A percentile compares a stretch with the other conserved stretches of the same genome.
Conservation (phyloP, 805 yeast species). For the Starmerella ratchasimensis region DNA sequence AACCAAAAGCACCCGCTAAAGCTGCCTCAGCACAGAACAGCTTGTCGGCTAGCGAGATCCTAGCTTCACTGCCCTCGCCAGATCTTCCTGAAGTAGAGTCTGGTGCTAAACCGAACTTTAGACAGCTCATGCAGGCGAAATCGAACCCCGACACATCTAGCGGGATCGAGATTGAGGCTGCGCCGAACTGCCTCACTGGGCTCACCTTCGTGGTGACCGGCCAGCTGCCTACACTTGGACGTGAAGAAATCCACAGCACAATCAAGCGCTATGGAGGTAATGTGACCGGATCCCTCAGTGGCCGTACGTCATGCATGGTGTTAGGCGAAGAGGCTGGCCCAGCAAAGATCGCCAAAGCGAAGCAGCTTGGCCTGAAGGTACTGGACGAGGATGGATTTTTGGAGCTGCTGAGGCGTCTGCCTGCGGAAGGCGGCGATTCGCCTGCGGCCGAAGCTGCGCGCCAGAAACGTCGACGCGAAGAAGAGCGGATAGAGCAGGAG, state of each 20-base stretch:
- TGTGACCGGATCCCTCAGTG: conserved; percentile 67
- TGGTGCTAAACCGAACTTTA: conserved; percentile 39
- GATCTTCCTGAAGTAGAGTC: conserved; percentile 40
- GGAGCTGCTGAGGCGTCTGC: conserved; percentile 62
- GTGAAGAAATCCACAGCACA: conserved; percentile 58
- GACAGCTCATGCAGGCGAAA: conserved; percentile 36
- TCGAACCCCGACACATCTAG: background rate
- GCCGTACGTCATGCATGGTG: conserved; percentile 77
- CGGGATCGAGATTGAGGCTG: conserved; percentile 44
- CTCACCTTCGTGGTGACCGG: conserved; percentile 91
- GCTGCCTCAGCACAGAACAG: background rate
- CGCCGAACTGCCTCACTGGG: conserved; percentile 76
- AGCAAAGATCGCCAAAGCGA: conserved; percentile 72
- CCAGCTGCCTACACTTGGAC: conserved; percentile 59
- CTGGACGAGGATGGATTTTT: conserved; percentile 79
- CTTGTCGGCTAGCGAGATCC: conserved; percentile 39
- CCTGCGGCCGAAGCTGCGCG: conserved; percentile 61
- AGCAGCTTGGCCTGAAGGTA: conserved; percentile 58
- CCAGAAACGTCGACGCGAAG: conserved; percentile 46
- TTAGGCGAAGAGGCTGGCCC: conserved; percentile 96
- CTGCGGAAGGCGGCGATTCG: conserved; percentile 85
- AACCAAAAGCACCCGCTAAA: background rate
- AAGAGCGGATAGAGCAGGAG: conserved; percentile 41
- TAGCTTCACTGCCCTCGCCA: conserved; percentile 61
- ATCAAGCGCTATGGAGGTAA: conserved; percentile 85